Evolutionary conservation across 192 early-diverging fungal genomes (phyloP), one percentile per base, ranked within the genome.

Genomic region (Endogone sp.): DNA sequence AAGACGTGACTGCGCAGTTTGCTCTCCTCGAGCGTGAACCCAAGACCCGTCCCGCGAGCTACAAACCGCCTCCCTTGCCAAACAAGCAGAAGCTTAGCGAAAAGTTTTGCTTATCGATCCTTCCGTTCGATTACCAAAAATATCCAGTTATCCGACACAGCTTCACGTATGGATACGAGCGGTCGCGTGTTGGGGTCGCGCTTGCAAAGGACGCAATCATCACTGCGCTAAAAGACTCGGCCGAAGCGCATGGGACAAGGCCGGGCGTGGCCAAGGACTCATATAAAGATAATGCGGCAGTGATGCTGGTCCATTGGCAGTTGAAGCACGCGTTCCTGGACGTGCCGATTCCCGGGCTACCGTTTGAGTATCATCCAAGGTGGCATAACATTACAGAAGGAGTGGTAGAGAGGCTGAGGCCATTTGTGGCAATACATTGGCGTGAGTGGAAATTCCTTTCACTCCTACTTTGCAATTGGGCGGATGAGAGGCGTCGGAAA

Each of bases 261-360:
- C 59, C 59, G 27, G 23, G 59, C n/a, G n/a, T 60, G 59, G n/a
- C 27, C 8, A 60, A 60, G 37, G 37, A 44, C 13, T 8, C 4
- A 13, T 8, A 44, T 4, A 44, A 44, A 13, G 37, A 44, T 4
- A 60, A 4, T 10, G 59, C 59, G 23, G 8, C 22, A 26, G n/a
- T 60, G 4, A 6, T 60, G 23, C 59, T 60, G 27, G 59, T 60
- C 6, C 59, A 60, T 23, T 60, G n/a, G 8, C 27, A 23, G 23
- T 26, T 60, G 59, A 66, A 71, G 56, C 70, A 66, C 23, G 29
- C 54, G 13, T 78, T 63, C 56, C 70, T 78, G 26, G 62, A 67
- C 49, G 69, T 73, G 23, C 55, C 62, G 21, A 29, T 67, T 49
- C 71, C 58, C 11, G 28, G 70, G 3, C 61, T n/a, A 29, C 59